Evolutionary conservation across 495 filamentous ascomycete genomes (phyloP).

Genomic region (Lophiotrema nucula): DNA sequence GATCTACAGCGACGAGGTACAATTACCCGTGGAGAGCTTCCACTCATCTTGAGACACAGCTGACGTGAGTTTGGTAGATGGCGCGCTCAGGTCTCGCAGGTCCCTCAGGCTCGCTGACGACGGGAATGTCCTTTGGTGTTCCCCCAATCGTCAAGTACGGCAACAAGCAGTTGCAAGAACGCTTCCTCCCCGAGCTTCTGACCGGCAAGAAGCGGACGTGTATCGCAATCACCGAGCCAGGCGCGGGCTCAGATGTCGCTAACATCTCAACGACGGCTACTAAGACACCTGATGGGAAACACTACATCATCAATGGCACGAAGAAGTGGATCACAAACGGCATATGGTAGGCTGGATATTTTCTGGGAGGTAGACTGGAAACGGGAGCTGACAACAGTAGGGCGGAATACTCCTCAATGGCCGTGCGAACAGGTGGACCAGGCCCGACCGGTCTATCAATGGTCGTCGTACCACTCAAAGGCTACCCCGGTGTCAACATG

Average conservation of each 20-base stretch:
- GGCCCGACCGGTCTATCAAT: constrained; percentile 66
- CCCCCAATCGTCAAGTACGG: constrained; percentile 70
- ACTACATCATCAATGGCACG: constrained; percentile 69
- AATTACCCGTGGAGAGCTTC: too few relatives aligned
- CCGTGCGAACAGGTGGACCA: constrained; percentile 68
- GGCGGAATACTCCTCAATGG: constrained; percentile 69
- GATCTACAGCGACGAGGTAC: constrained; percentile 66
- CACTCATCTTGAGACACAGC: too few relatives aligned
- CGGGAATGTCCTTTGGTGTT: constrained; percentile 69
- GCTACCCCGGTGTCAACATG: constrained; percentile 62
- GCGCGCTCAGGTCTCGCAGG: constrained; percentile 62
- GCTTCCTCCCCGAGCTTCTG: constrained; percentile 65
- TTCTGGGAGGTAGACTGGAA: too few relatives aligned
- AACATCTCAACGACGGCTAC: constrained; percentile 66
- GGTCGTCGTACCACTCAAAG: constrained; percentile 65
- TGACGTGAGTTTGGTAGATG: too few relatives aligned
- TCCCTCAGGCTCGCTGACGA: constrained; percentile 58
- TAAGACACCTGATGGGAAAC: constrained; percentile 60
- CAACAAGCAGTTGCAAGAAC: constrained; percentile 57
- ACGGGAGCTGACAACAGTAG: too few relatives aligned
- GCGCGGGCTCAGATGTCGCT: constrained; percentile 69
- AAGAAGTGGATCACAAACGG: constrained; percentile 89
- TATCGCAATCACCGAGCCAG: constrained; percentile 77
- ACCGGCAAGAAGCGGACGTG: constrained; percentile 64
- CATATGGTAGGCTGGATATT: too few relatives aligned